Percentiles rank a stretch among this genome's conserved stretches.
phyloP scores from a whole-genome alignment of 352 stramenopile genomes.

The Globisporangium viniferum region DNA sequence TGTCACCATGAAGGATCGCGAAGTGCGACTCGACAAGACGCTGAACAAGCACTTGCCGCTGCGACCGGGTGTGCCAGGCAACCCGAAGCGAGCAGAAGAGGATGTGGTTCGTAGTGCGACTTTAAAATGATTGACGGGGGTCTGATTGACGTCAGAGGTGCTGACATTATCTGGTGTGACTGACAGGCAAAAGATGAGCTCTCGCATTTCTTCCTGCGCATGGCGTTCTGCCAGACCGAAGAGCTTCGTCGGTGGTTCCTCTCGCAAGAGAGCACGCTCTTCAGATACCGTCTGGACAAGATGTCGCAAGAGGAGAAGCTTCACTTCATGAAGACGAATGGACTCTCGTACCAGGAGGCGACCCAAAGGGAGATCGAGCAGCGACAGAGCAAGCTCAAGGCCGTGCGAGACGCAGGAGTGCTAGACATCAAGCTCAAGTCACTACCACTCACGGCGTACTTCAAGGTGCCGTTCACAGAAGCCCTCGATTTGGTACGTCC shows the following conservation, averaged over 20 bases:
- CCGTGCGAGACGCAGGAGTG: slow-evolving; percentile 53
- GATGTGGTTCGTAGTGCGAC: slow-evolving; percentile 32
- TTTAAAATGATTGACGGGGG: background rate
- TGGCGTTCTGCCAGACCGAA: slow-evolving; percentile 97
- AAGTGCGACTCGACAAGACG: slow-evolving; percentile 77
- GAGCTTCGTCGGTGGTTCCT: slow-evolving; percentile 98
- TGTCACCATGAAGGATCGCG: slow-evolving; percentile 65
- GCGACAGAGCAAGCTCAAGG: slow-evolving; percentile 59
- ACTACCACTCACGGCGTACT: slow-evolving; percentile 79
- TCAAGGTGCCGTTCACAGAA: slow-evolving; percentile 97
- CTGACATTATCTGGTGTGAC: background rate
- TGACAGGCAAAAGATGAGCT: slow-evolving; percentile 86
- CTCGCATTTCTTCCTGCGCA: slow-evolving; percentile 97
- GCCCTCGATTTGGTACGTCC: slow-evolving; percentile 90
- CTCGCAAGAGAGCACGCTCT: slow-evolving; percentile 93
- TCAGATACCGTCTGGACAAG: slow-evolving; percentile 90
- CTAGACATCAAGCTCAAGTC: slow-evolving; percentile 44
- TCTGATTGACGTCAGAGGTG: background rate
- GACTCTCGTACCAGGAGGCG: slow-evolving; percentile 72
- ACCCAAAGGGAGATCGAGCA: slow-evolving; percentile 64
- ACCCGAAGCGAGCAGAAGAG: slow-evolving; percentile 52
- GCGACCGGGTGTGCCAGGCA: slow-evolving; percentile 28
- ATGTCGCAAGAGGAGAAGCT: slow-evolving; percentile 86
- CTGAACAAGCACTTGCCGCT: slow-evolving; percentile 85
- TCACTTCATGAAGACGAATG: slow-evolving; percentile 86